These are phyloP conservation scores for Mycena maculata DNA, from an alignment of 768 basidiomycete genomes.

Conservation along the genomic window DNA sequence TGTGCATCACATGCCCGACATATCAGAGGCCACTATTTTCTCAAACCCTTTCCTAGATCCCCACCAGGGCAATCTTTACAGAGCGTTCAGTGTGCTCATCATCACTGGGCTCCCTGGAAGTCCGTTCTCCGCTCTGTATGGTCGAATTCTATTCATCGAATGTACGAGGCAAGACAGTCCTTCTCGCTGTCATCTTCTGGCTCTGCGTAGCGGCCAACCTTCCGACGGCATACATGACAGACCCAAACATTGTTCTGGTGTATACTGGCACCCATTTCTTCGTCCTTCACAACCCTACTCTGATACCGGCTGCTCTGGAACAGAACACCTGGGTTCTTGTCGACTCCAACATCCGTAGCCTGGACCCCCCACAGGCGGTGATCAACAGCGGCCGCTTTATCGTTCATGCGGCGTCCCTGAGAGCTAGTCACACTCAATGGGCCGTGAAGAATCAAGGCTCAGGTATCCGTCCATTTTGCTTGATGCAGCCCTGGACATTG, in stretches of 20 bases:
- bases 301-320: constrained; percentile 16
- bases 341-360: constrained; percentile 15
- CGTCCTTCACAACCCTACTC: constrained; percentile 5
- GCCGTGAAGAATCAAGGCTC: constrained; percentile 10
- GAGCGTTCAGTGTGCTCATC: constrained; percentile 3
- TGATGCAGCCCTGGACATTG: constrained; percentile 24
- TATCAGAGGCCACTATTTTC: constrained; percentile 12
- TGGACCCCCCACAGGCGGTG: constrained; percentile 15
- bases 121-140: constrained; percentile 6
- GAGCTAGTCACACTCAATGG: constrained; percentile 14
- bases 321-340: constrained; percentile 15
- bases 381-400: constrained; percentile 19
- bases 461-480: constrained; percentile 19
- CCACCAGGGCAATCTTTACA: constrained; percentile 11
- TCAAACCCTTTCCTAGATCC: constrained; percentile 13
- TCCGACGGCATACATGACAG: constrained; percentile 21
- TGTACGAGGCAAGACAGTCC: constrained; percentile 19
- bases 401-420: constrained; percentile 19
- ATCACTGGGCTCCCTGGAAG: constrained; percentile 20
- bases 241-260: constrained; percentile 17
- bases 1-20: constrained; percentile 18
- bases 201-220: constrained; percentile 17
- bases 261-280: constrained; percentile 19
- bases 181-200: constrained; percentile 19
- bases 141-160: constrained; percentile 9